Base-by-base conservation (phyloP, 2,329 filamentous ascomycete genomes). In the Monosporascus sp. region DNA sequence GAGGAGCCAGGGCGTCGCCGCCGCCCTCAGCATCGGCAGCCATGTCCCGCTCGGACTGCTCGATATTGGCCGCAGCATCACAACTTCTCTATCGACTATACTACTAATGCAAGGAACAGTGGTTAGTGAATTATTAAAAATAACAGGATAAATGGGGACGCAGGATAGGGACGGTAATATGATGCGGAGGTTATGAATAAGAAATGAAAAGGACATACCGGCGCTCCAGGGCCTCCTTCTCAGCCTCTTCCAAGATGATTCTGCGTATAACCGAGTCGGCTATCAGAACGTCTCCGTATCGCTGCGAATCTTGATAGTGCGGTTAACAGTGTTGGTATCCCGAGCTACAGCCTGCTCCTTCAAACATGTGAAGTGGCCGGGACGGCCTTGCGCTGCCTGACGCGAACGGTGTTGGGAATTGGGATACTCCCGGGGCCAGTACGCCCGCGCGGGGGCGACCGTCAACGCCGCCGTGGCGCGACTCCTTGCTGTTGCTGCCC, bases 401-500 rank as follows among this genome's bases (percentile, higher is more conserved):
- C 91, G 53, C 92, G 84, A 9, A 63, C 17, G 0, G 63, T 66
- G 49, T 63, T 60, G 75, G 97, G 93, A 58, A 93, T 83, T 9
- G 88, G 89, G 89, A 77, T 97, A 97, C 1, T 97, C 91, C 91
- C 92, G 97, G 37, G 66, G 94, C 83, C 7, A 88, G 86, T 8
- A 93, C 82, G 3, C 84, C 78, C 62, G 92, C 87, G 56, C 85
- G 84, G 58, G 78, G 74, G 43, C 74, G 69, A 62, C 82, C 80
- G 31, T 77, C 74, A 9, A 78, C 75, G 63, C 88, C 84, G 22
- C 83, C 71, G 55, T 78, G 79, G 35, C 89, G 84, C 56, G 82
- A 74, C 61, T 97, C 86, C 93, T 93, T 97, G 70, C 96, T 97
- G 48, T 96, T 71, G 56, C 96, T 86, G 73, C 97, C 97, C 57